Evolutionary conservation across 805 yeast species (phyloP).

Genomic region (Deakozyma indianensis): DNA sequence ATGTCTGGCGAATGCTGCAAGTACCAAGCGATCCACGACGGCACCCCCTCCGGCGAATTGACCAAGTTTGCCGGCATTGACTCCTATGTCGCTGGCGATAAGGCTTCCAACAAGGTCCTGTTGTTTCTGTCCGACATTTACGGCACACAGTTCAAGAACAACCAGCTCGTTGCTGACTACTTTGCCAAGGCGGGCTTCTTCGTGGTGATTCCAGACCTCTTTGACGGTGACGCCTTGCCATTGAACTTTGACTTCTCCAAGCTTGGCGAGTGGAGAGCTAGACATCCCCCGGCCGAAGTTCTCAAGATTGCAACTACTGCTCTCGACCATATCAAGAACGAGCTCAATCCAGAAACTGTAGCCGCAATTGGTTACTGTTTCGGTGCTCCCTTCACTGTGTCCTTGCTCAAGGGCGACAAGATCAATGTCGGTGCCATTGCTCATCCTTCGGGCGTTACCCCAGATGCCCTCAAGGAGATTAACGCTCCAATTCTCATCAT

Average conservation of each 20-base stretch:
- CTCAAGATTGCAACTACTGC: constrained; percentile 18
- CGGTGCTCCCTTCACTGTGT: constrained; percentile 53
- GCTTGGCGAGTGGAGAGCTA: constrained; percentile 27
- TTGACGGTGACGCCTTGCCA: constrained; percentile 33
- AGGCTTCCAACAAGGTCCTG: constrained; percentile 27
- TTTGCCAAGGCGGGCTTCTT: constrained; percentile 40
- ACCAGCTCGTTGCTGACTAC: constrained; percentile 22
- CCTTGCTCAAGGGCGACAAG: constrained; percentile 23
- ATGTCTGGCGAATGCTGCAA: constrained; percentile 1
- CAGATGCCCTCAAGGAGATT: background rate
- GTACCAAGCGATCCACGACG: background rate
- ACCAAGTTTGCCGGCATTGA: constrained; percentile 6
- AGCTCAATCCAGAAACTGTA: background rate
- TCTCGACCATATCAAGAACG: background rate
- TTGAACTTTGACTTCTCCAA: constrained; percentile 7
- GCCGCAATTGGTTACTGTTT: constrained; percentile 55
- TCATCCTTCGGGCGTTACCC: constrained; percentile 33
- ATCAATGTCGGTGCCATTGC: constrained; percentile 46
- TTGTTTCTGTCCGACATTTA: constrained; percentile 49
- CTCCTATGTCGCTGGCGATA: constrained; percentile 30
- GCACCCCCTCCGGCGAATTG: background rate
- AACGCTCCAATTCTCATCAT: background rate
- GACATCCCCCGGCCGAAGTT: constrained; percentile 25
- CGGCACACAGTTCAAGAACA: constrained; percentile 43
- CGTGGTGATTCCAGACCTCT: constrained; percentile 51